These are phyloP conservation scores for Diplogelasinospora grovesii DNA, from an alignment of 495 filamentous ascomycete species.

Conservation along the genomic window DNA sequence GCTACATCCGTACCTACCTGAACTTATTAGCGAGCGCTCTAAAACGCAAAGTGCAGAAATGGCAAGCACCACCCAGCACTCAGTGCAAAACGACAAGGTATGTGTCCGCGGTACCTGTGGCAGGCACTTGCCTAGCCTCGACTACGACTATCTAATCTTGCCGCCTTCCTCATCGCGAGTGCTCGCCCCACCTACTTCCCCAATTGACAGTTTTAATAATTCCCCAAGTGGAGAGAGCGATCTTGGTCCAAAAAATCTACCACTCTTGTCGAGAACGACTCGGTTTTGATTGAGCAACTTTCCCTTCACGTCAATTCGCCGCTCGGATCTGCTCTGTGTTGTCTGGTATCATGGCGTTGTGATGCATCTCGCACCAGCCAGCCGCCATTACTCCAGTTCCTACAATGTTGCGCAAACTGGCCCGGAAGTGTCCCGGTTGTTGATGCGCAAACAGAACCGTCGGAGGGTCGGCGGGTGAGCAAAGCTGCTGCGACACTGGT, in stretches of 20 bases:
- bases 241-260: constrained; percentile 11
- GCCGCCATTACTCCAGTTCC: constrained; percentile 10
- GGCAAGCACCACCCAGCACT: too few species aligned
- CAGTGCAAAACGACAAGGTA: too few species aligned
- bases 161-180: neutral
- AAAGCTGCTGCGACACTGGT: constrained; percentile 18
- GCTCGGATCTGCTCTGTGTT: constrained; percentile 7
- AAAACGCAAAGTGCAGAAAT: too few species aligned
- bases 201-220: constrained; percentile 9
- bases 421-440: constrained; percentile 15
- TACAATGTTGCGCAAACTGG: constrained; percentile 28
- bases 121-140: neutral
- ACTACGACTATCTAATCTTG: too few species aligned
- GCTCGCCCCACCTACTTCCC: constrained; percentile 12
- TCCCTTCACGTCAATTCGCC: neutral
- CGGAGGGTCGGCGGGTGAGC: constrained; percentile 18
- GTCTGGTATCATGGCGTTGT: constrained; percentile 24
- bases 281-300: too few species aligned
- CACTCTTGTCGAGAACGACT: neutral
- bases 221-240: constrained; percentile 3
- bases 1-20: too few species aligned
- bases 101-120: too few species aligned
- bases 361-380: constrained; percentile 24
- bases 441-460: constrained; percentile 23
- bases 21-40: too few species aligned